Conservation (phyloP, 371 early-diverging fungal species). For the Chytridium lagenaria region DNA sequence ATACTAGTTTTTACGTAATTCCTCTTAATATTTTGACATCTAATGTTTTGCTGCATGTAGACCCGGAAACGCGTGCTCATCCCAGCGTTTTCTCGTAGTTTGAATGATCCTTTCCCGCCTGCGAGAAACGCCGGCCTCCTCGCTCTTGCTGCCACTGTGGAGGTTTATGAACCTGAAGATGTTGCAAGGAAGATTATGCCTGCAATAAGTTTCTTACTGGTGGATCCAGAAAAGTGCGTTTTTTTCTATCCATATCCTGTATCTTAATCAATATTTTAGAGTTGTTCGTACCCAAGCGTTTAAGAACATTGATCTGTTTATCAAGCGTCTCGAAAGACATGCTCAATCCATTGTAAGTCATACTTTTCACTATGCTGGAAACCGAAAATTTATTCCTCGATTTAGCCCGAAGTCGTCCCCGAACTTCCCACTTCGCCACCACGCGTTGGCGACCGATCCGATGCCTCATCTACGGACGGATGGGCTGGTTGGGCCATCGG, state of each 20-base stretch:
- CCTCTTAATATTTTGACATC: too few relatives aligned
- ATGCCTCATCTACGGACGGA: slow-evolving; percentile 24
- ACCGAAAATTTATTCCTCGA: not conserved
- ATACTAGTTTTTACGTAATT: not conserved
- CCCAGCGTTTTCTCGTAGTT: slow-evolving; percentile 79
- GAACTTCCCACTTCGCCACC: not conserved
- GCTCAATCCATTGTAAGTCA: slow-evolving; percentile 70
- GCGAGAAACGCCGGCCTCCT: slow-evolving; percentile 88
- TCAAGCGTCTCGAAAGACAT: slow-evolving; percentile 68
- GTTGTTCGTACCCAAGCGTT: slow-evolving; percentile 83
- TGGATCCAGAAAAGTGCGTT: slow-evolving; percentile 86
- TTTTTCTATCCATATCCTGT: too few relatives aligned
- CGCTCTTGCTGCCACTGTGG: slow-evolving; percentile 80
- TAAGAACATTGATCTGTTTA: slow-evolving; percentile 70
- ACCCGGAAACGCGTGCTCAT: slow-evolving; percentile 77
- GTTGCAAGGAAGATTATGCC: slow-evolving; percentile 78
- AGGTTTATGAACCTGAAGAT: slow-evolving; percentile 76
- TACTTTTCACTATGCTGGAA: not conserved
- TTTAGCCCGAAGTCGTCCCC: slow-evolving; percentile 5
- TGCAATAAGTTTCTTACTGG: slow-evolving; percentile 67
- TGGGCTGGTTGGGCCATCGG: slow-evolving; percentile 84
- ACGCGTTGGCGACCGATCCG: not conserved
- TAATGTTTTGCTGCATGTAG: too few relatives aligned
- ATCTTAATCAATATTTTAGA: too few relatives aligned
- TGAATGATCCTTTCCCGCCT: slow-evolving; percentile 92